phyloP scores from a whole-genome alignment of 2,329 filamentous ascomycete genomes.

The Paramyrothecium roridum region DNA sequence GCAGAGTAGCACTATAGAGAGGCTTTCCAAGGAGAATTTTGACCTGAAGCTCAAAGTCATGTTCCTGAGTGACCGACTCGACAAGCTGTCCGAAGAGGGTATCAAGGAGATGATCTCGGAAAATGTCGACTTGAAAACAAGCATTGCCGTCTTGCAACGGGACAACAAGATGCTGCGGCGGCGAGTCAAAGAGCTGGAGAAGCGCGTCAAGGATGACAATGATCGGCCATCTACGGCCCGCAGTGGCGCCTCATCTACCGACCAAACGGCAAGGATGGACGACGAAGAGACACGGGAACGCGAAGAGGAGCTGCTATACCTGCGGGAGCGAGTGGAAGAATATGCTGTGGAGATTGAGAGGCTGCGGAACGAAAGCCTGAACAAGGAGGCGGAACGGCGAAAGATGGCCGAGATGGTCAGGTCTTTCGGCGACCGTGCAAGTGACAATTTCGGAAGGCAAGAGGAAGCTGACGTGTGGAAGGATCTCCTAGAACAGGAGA shows the following conservation, averaged over 20 bases:
- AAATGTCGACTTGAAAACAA: slow-evolving; percentile 92
- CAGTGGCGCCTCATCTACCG: slow-evolving; percentile 55
- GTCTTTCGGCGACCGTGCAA: slow-evolving; percentile 46
- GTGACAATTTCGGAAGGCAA: slow-evolving; percentile 48
- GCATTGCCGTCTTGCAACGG: slow-evolving; percentile 81
- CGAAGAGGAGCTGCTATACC: slow-evolving; percentile 81
- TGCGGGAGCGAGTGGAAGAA: slow-evolving; percentile 82
- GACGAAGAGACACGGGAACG: slow-evolving; percentile 64
- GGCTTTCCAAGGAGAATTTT: slow-evolving; percentile 96
- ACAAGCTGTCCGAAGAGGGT: slow-evolving; percentile 91
- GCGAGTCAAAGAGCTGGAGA: slow-evolving; percentile 82
- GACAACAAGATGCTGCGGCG: slow-evolving; percentile 83
- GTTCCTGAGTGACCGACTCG: slow-evolving; percentile 89
- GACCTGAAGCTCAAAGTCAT: slow-evolving; percentile 96
- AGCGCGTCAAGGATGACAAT: slow-evolving; percentile 67
- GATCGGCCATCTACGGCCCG: slow-evolving; percentile 58
- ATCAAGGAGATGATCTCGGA: slow-evolving; percentile 98
- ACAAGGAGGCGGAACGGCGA: slow-evolving; percentile 80
- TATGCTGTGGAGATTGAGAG: slow-evolving; percentile 82
- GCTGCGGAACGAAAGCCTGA: slow-evolving; percentile 72
- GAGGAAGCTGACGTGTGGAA: slow-evolving; percentile 86
- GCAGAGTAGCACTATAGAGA: slow-evolving; percentile 95
- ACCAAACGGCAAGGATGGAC: slow-evolving; percentile 51
- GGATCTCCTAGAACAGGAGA: slow-evolving; percentile 90
- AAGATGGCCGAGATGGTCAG: slow-evolving; percentile 78